Base-by-base conservation (phyloP, 2,329 filamentous ascomycete species). In the Fonsecaea pedrosoi region DNA sequence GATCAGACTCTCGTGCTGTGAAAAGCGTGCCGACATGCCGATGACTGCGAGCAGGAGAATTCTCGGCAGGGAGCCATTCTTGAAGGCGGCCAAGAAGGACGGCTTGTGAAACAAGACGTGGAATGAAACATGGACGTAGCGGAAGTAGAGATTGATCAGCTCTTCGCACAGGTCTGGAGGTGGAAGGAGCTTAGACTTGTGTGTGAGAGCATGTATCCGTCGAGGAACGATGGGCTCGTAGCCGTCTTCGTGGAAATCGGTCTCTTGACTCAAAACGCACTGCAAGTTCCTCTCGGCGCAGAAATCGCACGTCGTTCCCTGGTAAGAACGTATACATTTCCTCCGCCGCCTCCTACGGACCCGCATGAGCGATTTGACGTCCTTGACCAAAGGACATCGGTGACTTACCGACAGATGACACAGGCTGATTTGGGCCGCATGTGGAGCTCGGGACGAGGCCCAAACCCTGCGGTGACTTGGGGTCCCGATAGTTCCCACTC, bases 121-220 rank as follows among this genome's bases (percentile, higher is more conserved):
- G 54, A 71, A 66, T 4, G 68, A 69, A 50, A 69, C 66, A 59
- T 69, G 68, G 25, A 72, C 68, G 35, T 72, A 69, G 25, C 70
- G 62, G 55, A 71, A 71, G 48, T 72, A 72, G 15, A 69, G 60
- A 10, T 64, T 57, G 38, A 66, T 62, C n/a, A 74, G 54, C 66
- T 70, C 64, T 13, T 71, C 65, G 12, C 60, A 74, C 15, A 70
- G 54, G 10, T 50, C 37, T n/a, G 50, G 60, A 7, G 68, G 57
- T 12, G 68, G 68, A 12, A 70, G 40, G 10, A 40, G 38, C 18
- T 30, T 63, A 38, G 18, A 54, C 59, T 54, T 54, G 62, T 60
- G 61, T 40, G 54, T 45, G 21, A 64, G 48, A n/a, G 62, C 60
- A 42, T 35, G 55, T 48, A 35, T 25, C 45, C 13, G 55, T n/a